Base-by-base conservation (phyloP, 768 basidiomycete genomes). In the Boletellus sp. region DNA sequence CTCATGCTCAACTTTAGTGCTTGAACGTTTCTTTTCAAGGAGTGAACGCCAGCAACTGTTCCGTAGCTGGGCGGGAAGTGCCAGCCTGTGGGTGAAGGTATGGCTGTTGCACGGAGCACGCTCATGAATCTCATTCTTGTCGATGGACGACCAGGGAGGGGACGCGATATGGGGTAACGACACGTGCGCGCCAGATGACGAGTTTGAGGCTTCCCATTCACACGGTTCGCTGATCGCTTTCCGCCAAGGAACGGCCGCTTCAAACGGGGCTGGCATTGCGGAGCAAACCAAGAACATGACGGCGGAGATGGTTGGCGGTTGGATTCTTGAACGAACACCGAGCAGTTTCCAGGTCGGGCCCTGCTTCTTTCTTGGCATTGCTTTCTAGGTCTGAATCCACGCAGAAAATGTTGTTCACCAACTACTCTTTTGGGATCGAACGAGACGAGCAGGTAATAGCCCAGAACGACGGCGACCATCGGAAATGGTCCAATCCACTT, bases 1-100 rank as follows among this genome's bases (percentile, higher is more conserved):
- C 26, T 48, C 16, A 48, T 32, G 16, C 16, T 3, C 13, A 6
- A 42, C 11, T 4, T 17, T 48, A 90, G 87, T 92, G 2, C 74
- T 90, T 6, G 88, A 90, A 58, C 79, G 85, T 32, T 94, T 96
- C 74, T 97, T 99, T 66, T 94, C 90, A 1, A 76, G 91, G 34
- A 83, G 78, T 38, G 96, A 99, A 67, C 79, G 95, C 1, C 90
- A 89, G 51, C 83, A 80, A 44, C 75, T 99, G 11, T 97, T 99
- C 74, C 78, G 92, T 24, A 89, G 86, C 62, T 99, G 95, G 95
- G 91, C 91, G 7, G 94, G 94, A 28, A 87, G 90, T 55, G 92
- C 88, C 20, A 89, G 90, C 56, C 80, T 94, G 82, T 94, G 93
- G 93, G 79, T 94, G 52, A 95, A 94, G 79, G 90, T 82, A 63